These are phyloP conservation scores for Syzygium syzygioides DNA, from an alignment of 441 rosid genomes.

Conservation along the genomic window DNA sequence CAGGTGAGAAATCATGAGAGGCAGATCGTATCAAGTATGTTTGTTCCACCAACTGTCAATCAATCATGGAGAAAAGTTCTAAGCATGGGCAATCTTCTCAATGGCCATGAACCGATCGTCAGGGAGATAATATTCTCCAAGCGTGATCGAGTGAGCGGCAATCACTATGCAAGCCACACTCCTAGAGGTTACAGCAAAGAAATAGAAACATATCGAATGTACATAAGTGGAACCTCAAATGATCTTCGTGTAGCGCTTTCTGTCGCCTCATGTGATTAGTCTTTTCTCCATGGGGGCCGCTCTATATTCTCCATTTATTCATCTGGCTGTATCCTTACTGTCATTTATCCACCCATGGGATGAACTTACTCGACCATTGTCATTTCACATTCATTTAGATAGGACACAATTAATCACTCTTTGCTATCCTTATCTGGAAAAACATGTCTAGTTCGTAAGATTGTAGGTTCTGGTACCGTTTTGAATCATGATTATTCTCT, in stretches of 20 bases:
- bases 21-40: conserved; percentile 56
- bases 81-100: conserved; percentile 97
- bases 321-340: not conserved
- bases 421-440: not conserved
- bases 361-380: not conserved
- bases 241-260: conserved; percentile 96
- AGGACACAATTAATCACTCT: not conserved
- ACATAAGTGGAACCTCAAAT: conserved; percentile 83
- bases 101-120: conserved; percentile 89
- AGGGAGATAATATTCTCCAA: conserved; percentile 76
- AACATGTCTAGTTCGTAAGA: not conserved
- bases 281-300: not conserved
- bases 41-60: conserved; percentile 61
- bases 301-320: not conserved
- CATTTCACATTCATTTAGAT: not conserved
- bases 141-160: conserved; percentile 42
- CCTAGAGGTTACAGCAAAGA: conserved; percentile 34
- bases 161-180: conserved; percentile 43
- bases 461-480: not conserved
- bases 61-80: conserved; percentile 96
- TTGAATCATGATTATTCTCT: not conserved
- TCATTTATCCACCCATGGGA: not conserved
- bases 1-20: conserved; percentile 55
- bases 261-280: conserved; percentile 77
- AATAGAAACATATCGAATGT: conserved; percentile 89